phyloP scores from a whole-genome alignment of 2,329 filamentous ascomycete genomes.

The Ophiostoma montium region DNA sequence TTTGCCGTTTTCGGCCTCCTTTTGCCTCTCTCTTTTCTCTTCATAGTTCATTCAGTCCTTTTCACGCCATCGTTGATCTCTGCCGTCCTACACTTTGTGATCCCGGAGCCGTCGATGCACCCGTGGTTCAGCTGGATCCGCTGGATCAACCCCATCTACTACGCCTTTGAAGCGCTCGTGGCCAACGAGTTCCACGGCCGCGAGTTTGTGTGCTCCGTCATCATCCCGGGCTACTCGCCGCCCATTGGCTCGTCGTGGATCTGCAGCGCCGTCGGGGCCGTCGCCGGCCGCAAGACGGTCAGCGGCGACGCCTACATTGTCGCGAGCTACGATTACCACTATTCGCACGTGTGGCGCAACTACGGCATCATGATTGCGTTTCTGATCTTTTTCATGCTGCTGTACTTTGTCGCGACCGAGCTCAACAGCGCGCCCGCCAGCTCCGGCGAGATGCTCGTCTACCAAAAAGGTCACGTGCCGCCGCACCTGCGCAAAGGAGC shows the following conservation, averaged over 20 bases:
- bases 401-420: slow-evolving; percentile 51
- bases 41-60: no score
- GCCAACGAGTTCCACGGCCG: slow-evolving; percentile 42
- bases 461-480: not conserved
- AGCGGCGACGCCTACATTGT: slow-evolving; percentile 41
- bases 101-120: no score
- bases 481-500: not conserved
- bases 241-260: slow-evolving; percentile 28
- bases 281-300: slow-evolving; percentile 36
- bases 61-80: no score
- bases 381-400: slow-evolving; percentile 28
- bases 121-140: no score
- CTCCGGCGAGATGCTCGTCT: slow-evolving; percentile 19
- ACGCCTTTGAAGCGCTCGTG: slow-evolving; percentile 48
- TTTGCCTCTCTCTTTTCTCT: no score
- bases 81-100: no score
- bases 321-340: slow-evolving; percentile 36
- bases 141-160: slow-evolving; percentile 47
- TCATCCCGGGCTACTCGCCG: slow-evolving; percentile 20
- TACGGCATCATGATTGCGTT: slow-evolving; percentile 66
- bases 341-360: slow-evolving; percentile 56
- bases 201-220: slow-evolving; percentile 34
- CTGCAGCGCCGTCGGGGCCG: slow-evolving; percentile 45
- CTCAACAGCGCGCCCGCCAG: slow-evolving; percentile 52
- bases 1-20: no score